Conservation (phyloP, 1,284 basidiomycete species). For the Marasmius sp. region DNA sequence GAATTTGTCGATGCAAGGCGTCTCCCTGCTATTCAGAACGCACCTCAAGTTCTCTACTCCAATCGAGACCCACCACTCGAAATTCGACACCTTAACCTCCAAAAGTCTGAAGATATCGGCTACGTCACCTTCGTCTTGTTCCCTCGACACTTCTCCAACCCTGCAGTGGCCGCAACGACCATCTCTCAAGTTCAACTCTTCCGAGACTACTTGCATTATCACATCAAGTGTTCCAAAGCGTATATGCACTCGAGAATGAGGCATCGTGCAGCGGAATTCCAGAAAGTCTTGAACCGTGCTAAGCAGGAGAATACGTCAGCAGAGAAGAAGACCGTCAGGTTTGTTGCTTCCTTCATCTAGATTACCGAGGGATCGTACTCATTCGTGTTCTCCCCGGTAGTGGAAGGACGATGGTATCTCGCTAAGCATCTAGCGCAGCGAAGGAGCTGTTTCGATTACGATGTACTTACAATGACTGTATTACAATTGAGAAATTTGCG, state of each 20-base stretch:
- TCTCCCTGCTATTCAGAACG: conserved; percentile 91
- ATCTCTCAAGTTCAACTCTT: conserved; percentile 98
- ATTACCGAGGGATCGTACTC: background rate
- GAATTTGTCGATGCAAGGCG: conserved; percentile 98
- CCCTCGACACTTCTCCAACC: conserved; percentile 90
- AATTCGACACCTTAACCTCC: conserved; percentile 85
- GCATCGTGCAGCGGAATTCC: conserved; percentile 92
- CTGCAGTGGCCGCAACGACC: conserved; percentile 73
- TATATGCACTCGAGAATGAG: conserved; percentile 99
- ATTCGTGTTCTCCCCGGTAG: conserved; percentile 2
- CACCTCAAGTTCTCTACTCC: conserved; percentile 97
- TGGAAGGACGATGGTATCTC: conserved; percentile 18
- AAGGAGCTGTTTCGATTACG: background rate
- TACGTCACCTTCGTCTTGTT: conserved; percentile 99
- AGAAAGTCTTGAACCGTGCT: conserved; percentile 97
- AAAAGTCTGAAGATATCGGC: conserved; percentile 87
- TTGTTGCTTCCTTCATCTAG: conserved; percentile 27
- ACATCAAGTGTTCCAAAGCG: conserved; percentile 99
- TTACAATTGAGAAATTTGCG: background rate
- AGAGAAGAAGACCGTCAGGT: conserved; percentile 94
- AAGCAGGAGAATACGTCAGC: conserved; percentile 87
- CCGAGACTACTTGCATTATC: conserved; percentile 98
- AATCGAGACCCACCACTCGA: conserved; percentile 95
- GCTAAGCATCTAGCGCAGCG: conserved; percentile 7
- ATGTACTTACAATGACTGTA: background rate